phyloP scores from a whole-genome alignment of 1,284 basidiomycete species.

The Rhodotorula sp. region DNA sequence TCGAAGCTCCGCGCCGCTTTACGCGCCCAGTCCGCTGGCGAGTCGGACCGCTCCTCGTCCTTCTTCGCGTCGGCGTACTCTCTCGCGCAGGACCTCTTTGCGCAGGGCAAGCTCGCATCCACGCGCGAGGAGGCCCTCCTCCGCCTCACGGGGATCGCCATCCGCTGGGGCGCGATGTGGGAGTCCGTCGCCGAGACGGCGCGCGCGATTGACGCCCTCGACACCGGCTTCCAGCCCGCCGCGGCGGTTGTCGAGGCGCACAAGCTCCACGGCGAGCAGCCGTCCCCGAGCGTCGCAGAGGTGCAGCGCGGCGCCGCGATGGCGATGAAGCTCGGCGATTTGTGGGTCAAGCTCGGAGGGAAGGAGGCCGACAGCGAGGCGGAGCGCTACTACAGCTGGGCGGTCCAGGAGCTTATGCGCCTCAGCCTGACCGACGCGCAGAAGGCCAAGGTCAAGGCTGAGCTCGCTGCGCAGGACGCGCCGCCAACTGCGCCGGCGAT shows the following conservation, averaged over 20 bases:
- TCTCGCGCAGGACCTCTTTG: slow-evolving; percentile 25
- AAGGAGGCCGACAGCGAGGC: slow-evolving; percentile 17
- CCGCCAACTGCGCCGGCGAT: neutral
- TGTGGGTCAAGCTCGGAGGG: slow-evolving; percentile 14
- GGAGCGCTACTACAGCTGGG: slow-evolving; percentile 37
- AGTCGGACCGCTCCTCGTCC: slow-evolving; percentile 15
- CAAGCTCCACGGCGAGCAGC: neutral
- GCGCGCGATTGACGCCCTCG: slow-evolving; percentile 35
- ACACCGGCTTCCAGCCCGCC: slow-evolving; percentile 31
- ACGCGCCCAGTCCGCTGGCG: slow-evolving; percentile 6
- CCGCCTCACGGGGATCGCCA: slow-evolving; percentile 32
- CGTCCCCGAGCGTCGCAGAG: neutral
- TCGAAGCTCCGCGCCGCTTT: slow-evolving; percentile 38
- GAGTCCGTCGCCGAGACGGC: slow-evolving; percentile 25
- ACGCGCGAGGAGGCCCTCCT: slow-evolving; percentile 16
- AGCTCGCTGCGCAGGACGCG: slow-evolving; percentile 6
- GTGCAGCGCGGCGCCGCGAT: slow-evolving; percentile 27
- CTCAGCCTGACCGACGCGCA: slow-evolving; percentile 31
- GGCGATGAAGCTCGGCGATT: slow-evolving; percentile 39
- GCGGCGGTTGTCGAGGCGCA: slow-evolving; percentile 15
- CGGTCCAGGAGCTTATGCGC: slow-evolving; percentile 38
- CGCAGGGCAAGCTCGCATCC: slow-evolving; percentile 7
- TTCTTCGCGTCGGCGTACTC: slow-evolving; percentile 36
- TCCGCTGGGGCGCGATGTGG: slow-evolving; percentile 41
- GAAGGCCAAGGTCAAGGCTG: slow-evolving; percentile 14